Conservation (phyloP, 2,329 filamentous ascomycete species). For the Apiospora rasikravindrae region DNA sequence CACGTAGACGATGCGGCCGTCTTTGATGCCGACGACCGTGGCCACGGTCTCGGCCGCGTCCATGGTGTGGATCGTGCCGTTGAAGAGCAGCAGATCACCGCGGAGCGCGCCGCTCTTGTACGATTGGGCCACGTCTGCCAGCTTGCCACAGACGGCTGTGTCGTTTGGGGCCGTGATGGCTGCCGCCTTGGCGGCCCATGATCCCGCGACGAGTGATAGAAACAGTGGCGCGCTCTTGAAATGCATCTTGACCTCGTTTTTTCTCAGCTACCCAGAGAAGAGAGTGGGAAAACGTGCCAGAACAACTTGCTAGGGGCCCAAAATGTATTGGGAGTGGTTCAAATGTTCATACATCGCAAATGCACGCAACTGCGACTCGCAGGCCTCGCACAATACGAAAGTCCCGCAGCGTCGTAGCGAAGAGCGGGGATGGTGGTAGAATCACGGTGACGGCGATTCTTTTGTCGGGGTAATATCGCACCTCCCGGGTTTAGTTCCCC, state of each 20-base stretch:
- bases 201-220: not conserved
- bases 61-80: slow-evolving; percentile 36
- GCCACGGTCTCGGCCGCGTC: slow-evolving; percentile 23
- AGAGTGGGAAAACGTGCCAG: not conserved
- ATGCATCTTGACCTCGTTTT: not conserved
- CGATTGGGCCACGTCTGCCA: slow-evolving; percentile 10
- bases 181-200: slow-evolving; percentile 1
- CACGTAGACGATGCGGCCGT: slow-evolving; percentile 33
- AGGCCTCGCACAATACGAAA: not conserved
- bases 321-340: not conserved
- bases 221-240: not conserved
- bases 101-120: slow-evolving; percentile 22
- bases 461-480: slow-evolving; percentile 3
- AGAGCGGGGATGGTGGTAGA: not conserved
- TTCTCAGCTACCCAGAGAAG: not conserved
- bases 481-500: no score
- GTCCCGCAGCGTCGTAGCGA: slow-evolving; percentile 4
- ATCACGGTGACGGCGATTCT: slow-evolving; percentile 7
- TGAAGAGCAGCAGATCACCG: slow-evolving; percentile 33
- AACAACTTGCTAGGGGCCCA: not conserved
- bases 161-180: not conserved
- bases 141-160: not conserved
- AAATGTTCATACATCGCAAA: not conserved
- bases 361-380: not conserved
- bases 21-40: slow-evolving; percentile 32